Conservation (phyloP, 768 basidiomycete genomes). For the Gyrodon lividus region DNA sequence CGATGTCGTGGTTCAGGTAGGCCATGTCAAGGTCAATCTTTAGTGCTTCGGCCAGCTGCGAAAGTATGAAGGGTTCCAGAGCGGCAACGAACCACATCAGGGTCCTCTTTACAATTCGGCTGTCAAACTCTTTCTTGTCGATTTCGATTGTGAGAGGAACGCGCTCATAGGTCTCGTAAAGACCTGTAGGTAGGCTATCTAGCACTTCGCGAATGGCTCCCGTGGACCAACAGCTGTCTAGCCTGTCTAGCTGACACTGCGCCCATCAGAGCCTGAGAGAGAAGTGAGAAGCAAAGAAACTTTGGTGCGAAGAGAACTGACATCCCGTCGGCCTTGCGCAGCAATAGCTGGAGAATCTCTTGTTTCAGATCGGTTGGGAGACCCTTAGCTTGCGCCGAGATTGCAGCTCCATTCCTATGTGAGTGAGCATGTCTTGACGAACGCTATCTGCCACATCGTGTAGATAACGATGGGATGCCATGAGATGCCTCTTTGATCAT, state of each 20-base stretch:
- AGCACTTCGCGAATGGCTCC: background rate
- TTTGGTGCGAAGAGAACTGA: background rate
- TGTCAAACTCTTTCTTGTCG: background rate
- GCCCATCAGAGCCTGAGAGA: slow-evolving; percentile 3
- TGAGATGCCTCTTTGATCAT: background rate
- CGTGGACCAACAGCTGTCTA: background rate
- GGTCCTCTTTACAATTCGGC: background rate
- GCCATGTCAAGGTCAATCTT: background rate
- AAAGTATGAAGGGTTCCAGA: background rate
- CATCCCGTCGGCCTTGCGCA: slow-evolving; percentile 2
- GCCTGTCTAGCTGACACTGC: background rate
- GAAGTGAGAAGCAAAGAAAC: background rate
- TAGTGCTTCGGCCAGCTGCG: slow-evolving; percentile 1
- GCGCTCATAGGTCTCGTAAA: slow-evolving; percentile 5
- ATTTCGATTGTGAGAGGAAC: too few species aligned
- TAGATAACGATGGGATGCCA: background rate
- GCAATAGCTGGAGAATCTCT: background rate
- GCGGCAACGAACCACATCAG: slow-evolving; percentile 2
- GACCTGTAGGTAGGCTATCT: background rate
- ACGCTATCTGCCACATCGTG: background rate
- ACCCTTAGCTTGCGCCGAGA: too few species aligned
- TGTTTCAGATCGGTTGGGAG: background rate
- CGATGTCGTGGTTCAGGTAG: background rate
- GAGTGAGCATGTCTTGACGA: background rate
- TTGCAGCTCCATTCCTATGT: too few species aligned